A percentile compares a stretch with the other conserved stretches of the same genome.
Evolutionary conservation across 257 asterid genomes (phyloP).

Genomic region (Linaria vulgaris): DNA sequence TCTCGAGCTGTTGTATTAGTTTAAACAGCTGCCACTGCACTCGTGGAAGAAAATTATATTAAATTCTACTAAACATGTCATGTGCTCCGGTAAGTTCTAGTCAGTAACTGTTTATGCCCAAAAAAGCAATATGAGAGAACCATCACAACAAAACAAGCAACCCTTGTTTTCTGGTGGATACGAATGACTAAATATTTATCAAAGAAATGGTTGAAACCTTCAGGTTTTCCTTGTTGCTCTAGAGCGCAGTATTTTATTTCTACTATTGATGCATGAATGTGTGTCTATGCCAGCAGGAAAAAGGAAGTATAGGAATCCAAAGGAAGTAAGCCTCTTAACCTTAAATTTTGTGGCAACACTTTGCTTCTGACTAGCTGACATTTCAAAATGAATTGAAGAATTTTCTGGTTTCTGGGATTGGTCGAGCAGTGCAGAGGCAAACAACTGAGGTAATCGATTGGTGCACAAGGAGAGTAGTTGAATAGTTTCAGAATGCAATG

Average conservation of each 20-base stretch:
- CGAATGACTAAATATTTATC: neutral
- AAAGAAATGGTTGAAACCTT: neutral
- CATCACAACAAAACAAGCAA: slow-evolving; percentile 17
- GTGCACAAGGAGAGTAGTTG: slow-evolving; percentile 71
- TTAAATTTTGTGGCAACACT: slow-evolving; percentile 77
- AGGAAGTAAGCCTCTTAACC: slow-evolving; percentile 40
- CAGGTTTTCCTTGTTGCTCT: neutral
- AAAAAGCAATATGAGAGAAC: neutral
- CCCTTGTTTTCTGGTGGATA: neutral
- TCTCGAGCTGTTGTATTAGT: slow-evolving; percentile 85
- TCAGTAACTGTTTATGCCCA: slow-evolving; percentile 6
- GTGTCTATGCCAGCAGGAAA: neutral
- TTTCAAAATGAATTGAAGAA: slow-evolving; percentile 38
- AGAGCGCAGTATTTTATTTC: slow-evolving; percentile 13
- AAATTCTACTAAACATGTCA: neutral
- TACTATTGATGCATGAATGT: neutral
- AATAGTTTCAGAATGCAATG: slow-evolving; percentile 56
- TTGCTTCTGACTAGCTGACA: slow-evolving; percentile 54
- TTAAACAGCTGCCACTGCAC: slow-evolving; percentile 79
- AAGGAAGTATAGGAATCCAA: neutral
- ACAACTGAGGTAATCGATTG: slow-evolving; percentile 51
- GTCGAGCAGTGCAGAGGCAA: slow-evolving; percentile 41
- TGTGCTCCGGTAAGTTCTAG: slow-evolving; percentile 9
- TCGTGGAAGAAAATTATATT: slow-evolving; percentile 21
- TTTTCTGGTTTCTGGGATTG: slow-evolving; percentile 35